phyloP scores from a whole-genome alignment of 2,329 filamentous ascomycete genomes.

The Cercospora sp. region DNA sequence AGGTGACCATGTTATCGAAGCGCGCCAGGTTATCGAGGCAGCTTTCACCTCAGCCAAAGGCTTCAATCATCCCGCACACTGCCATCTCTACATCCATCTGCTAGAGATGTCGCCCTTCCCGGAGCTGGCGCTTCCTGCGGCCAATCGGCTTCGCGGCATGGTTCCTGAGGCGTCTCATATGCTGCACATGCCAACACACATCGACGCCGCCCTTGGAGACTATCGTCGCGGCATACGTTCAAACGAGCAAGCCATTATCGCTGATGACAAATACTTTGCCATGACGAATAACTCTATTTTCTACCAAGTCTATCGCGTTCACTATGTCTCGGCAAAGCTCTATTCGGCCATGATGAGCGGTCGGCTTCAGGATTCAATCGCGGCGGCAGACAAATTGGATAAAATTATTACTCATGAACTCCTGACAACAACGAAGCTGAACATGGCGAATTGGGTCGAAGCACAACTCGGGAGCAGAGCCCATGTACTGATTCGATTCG shows the following conservation, averaged over 20 bases:
- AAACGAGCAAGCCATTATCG: background rate
- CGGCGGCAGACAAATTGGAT: background rate
- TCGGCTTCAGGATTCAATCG: background rate
- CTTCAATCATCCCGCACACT: background rate
- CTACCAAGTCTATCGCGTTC: background rate
- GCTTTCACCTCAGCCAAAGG: background rate
- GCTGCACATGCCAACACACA: background rate
- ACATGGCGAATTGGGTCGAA: background rate
- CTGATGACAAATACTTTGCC: background rate
- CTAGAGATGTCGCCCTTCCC: background rate
- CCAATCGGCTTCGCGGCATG: background rate
- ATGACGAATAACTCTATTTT: background rate
- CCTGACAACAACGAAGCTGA: background rate
- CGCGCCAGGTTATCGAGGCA: background rate
- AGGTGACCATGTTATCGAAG: background rate
- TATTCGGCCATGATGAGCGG: background rate
- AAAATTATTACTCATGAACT: background rate
- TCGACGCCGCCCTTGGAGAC: background rate
- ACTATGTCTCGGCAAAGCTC: background rate
- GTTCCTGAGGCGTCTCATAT: background rate
- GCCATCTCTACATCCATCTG: background rate
- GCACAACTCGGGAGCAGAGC: background rate
- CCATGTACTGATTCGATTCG: background rate
- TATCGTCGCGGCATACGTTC: background rate
- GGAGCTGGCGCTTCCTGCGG: background rate